Evolutionary conservation across 345 rosid genomes (phyloP).

Genomic region (Populus alba): DNA sequence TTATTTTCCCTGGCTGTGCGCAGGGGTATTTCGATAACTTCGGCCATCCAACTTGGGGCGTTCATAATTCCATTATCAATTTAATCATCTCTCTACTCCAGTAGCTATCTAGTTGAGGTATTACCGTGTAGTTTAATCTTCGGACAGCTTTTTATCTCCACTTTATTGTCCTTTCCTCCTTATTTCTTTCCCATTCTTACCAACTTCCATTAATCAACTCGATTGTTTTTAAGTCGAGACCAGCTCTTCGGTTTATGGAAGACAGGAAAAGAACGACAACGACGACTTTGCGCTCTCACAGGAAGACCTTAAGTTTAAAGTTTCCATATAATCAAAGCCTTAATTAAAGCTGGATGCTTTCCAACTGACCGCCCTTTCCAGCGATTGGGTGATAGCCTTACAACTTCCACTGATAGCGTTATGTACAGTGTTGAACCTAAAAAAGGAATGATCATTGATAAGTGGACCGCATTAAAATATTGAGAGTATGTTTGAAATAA

Average conservation of each 20-base stretch:
- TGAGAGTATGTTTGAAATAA: too few relatives aligned
- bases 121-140: background rate
- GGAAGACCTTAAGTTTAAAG: too few relatives aligned
- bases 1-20: background rate
- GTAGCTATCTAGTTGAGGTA: background rate
- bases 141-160: background rate
- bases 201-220: constrained; percentile 27
- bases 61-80: background rate
- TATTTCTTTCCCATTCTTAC: background rate
- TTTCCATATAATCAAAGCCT: background rate
- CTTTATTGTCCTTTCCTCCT: constrained; percentile 2
- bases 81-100: background rate
- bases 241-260: background rate
- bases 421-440: background rate
- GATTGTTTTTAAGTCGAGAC: constrained; percentile 2
- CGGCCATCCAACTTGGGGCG: constrained; percentile 10
- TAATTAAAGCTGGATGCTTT: background rate
- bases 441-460: too few relatives aligned
- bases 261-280: background rate
- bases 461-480: too few relatives aligned
- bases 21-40: constrained; percentile 9
- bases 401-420: background rate
- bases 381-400: background rate
- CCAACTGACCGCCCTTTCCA: background rate
- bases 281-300: background rate